Percentiles rank a stretch among this genome's conserved stretches.
These are phyloP conservation scores for Cyberlindnera meyerae DNA, from an alignment of 805 yeast species.

Conservation along the genomic window DNA sequence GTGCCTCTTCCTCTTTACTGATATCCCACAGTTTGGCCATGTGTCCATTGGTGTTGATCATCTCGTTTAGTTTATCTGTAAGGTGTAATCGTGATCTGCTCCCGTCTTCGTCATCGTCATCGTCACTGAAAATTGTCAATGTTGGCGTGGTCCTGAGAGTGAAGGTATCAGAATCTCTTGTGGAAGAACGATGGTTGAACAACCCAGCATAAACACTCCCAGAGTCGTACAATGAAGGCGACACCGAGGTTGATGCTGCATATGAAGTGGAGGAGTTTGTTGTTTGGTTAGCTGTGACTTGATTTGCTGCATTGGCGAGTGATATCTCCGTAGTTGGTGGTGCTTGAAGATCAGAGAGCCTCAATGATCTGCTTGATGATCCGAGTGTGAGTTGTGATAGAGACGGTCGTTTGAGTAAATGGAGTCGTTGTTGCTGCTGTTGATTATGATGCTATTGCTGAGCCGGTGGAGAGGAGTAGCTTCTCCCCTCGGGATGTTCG, in stretches of 20 bases:
- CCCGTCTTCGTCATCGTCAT: constrained; percentile 17
- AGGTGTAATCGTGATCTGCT: constrained; percentile 12
- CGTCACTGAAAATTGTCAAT: constrained; percentile 26
- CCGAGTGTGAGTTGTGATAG: constrained; percentile 19
- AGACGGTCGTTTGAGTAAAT: constrained; percentile 18
- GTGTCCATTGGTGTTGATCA: constrained; percentile 18
- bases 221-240: too few species aligned
- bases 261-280: too few species aligned
- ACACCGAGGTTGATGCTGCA: too few species aligned
- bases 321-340: constrained; percentile 32
- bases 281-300: too few species aligned
- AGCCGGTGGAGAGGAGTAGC: background rate
- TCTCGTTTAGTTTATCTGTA: constrained; percentile 20
- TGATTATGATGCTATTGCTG: too few species aligned
- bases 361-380: constrained; percentile 10
- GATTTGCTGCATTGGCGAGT: constrained; percentile 10
- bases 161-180: constrained; percentile 10
- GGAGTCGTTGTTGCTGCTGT: constrained; percentile 15
- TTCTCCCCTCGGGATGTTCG: too few species aligned
- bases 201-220: background rate
- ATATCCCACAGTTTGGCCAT: constrained; percentile 11
- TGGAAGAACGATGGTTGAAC: constrained; percentile 7
- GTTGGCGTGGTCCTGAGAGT: constrained; percentile 27
- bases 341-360: constrained; percentile 23
- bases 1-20: constrained; percentile 13